Evolutionary conservation across 2,329 filamentous ascomycete genomes (phyloP).

Genomic region (Lanzia echinophila): DNA sequence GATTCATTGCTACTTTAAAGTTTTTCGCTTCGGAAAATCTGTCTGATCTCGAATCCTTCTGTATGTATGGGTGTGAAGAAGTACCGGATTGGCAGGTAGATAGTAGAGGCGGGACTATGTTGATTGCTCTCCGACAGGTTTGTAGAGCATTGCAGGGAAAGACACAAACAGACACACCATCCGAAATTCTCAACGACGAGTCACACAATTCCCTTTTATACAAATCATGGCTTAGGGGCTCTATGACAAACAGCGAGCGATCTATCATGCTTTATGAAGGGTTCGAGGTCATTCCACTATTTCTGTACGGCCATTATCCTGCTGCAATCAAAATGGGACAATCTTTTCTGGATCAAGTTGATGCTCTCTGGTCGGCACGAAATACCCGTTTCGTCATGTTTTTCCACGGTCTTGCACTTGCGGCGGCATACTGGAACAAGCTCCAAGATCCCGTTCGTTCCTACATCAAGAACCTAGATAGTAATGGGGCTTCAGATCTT

Average conservation of each 20-base stretch:
- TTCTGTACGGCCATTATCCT: slow-evolving; percentile 57
- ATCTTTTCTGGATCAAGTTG: slow-evolving; percentile 40
- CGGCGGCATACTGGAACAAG: slow-evolving; percentile 40
- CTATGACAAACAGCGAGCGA: slow-evolving; percentile 49
- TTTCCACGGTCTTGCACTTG: slow-evolving; percentile 53
- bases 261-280: slow-evolving; percentile 63
- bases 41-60: slow-evolving; percentile 62
- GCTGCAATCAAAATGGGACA: slow-evolving; percentile 51
- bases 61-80: slow-evolving; percentile 66
- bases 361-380: slow-evolving; percentile 52
- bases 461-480: slow-evolving; percentile 32
- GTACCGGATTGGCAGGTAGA: slow-evolving; percentile 66
- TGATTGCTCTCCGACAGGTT: slow-evolving; percentile 60
- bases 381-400: slow-evolving; percentile 51
- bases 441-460: slow-evolving; percentile 22
- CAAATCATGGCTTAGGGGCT: slow-evolving; percentile 50
- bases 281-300: slow-evolving; percentile 55
- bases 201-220: slow-evolving; percentile 54
- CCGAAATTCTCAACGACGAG: slow-evolving; percentile 59
- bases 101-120: slow-evolving; percentile 61
- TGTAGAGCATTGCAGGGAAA: slow-evolving; percentile 69
- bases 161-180: slow-evolving; percentile 42
- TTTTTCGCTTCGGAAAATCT: slow-evolving; percentile 66
- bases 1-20: slow-evolving; percentile 57
- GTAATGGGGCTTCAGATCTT: slow-evolving; percentile 37